Base-by-base conservation (phyloP, 2,329 filamentous ascomycete species). In the Lecanicillium sp. region DNA sequence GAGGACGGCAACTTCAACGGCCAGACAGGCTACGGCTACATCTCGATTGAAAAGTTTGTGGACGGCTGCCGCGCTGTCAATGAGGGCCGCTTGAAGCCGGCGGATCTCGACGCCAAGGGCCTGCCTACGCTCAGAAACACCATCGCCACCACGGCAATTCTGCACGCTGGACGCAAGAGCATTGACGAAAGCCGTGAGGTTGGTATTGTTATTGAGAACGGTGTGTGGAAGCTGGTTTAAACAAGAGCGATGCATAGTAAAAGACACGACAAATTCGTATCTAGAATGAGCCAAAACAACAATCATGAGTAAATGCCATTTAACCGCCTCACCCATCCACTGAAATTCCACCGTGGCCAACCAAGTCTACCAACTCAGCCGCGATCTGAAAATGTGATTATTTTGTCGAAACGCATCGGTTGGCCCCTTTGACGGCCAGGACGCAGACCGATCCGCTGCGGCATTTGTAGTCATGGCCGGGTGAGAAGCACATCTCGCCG, bases 11-110 rank as follows among this genome's bases (percentile, higher is more conserved):
- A 96, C 69, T 96, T 96, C 66, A 83, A 81, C 47, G 90, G 90
- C 29, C 90, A 95, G 71, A 85, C 82, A 6, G 90, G 90, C 20
- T 96, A 96, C 64, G 90, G 90, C 27, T 96, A 96, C 68, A 80
- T 95, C 50, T 93, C 86, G 17, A 90, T 96, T 61, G 90, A 96
- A 72, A 96, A 96, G 70, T 96, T 96, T 67, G 83, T 96, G 42
- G 89, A 96, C 64, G 90, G 85, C 11, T 89, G 89, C 62, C 81
- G 81, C 37, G 79, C 81, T 5, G 73, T 96, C 45, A 94, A 93
- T 61, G 80, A 86, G 24, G 86, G 87, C 19, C 74, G 76, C 36
- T 73, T 84, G 40, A 87, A 79, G 43, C 75, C 91, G 1, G 83
- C 83, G 21, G 83, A 90, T 54, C 74, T 96, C 26, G 90, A 96